A percentile compares a stretch with the other conserved stretches of the same genome.
Conservation (phyloP, 768 basidiomycete genomes). For the Mycena amicta region DNA sequence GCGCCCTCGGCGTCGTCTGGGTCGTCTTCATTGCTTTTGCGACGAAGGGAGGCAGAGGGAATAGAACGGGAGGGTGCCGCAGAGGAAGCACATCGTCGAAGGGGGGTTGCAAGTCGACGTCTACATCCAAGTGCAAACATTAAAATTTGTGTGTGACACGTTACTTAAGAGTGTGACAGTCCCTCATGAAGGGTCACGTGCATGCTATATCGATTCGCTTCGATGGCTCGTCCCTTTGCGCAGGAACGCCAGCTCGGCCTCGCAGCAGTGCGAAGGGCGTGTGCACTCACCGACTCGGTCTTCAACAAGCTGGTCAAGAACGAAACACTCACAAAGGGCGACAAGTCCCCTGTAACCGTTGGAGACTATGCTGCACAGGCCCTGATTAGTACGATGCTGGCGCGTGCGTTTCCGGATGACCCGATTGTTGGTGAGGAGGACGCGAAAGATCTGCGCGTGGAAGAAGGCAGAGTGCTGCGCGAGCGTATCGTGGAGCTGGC, state of each 20-base stretch:
- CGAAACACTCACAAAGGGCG: constrained; percentile 87
- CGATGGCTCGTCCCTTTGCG: constrained; percentile 42
- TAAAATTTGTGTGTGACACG: constrained; percentile 1
- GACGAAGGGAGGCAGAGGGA: not conserved
- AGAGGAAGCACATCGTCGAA: constrained; percentile 3
- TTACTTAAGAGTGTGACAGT: constrained; percentile 1
- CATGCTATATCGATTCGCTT: constrained; percentile 7
- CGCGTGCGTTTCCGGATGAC: constrained; percentile 78
- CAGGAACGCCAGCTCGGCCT: constrained; percentile 82
- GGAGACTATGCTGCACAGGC: constrained; percentile 95
- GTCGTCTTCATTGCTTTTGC: constrained; percentile 1
- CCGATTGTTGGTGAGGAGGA: constrained; percentile 96
- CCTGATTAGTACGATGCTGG: constrained; percentile 81
- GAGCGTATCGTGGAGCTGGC: constrained; percentile 79
- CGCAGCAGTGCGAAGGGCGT: constrained; percentile 86
- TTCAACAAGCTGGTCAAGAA: constrained; percentile 84
- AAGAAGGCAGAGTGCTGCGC: constrained; percentile 45
- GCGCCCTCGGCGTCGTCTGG: constrained; percentile 21
- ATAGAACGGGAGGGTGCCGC: constrained; percentile 1
- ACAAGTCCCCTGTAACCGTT: constrained; percentile 93
- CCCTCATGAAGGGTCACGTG: not conserved
- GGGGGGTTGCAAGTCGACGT: not conserved
- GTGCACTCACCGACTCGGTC: constrained; percentile 78
- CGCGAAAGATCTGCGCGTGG: constrained; percentile 70
- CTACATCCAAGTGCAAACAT: constrained; percentile 15